These are phyloP conservation scores for Fusarium paranaense DNA, from an alignment of 2,329 filamentous ascomycete genomes.

Conservation along the genomic window DNA sequence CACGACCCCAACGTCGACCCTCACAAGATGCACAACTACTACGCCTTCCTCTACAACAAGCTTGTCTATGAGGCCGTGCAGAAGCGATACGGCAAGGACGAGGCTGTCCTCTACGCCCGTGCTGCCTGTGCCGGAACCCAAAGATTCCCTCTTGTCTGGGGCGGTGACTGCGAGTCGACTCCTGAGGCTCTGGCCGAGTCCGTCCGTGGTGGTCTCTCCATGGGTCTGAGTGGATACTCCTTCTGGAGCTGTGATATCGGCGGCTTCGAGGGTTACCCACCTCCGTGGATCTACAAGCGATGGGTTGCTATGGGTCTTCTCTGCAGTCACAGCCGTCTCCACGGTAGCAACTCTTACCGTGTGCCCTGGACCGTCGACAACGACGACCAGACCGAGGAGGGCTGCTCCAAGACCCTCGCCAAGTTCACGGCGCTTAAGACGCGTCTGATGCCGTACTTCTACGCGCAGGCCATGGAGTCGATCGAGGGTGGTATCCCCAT, in stretches of 20 bases:
- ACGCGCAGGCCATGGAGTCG: constrained; percentile 56
- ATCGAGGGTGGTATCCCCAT: constrained; percentile 67
- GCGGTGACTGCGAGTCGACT: constrained; percentile 80
- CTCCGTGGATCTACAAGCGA: constrained; percentile 78
- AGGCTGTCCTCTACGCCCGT: constrained; percentile 75
- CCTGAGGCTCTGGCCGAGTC: constrained; percentile 80
- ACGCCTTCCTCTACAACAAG: constrained; percentile 79
- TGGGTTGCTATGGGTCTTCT: constrained; percentile 83
- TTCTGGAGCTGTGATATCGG: constrained; percentile 80
- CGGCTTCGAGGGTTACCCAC: constrained; percentile 76
- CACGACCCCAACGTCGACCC: constrained; percentile 69
- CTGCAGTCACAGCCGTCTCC: constrained; percentile 76
- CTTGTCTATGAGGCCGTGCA: constrained; percentile 75
- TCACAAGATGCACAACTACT: constrained; percentile 80
- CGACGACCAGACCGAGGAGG: constrained; percentile 67
- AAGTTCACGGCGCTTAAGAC: constrained; percentile 63
- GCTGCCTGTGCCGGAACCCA: constrained; percentile 76
- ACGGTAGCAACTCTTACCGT: constrained; percentile 77
- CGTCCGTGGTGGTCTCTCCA: constrained; percentile 72
- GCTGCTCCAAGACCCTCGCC: constrained; percentile 63
- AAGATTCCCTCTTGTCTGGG: constrained; percentile 77
- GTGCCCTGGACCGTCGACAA: constrained; percentile 80
- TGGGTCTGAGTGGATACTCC: constrained; percentile 73
- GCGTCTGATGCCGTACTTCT: constrained; percentile 64
- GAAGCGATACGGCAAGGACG: constrained; percentile 60